Evolutionary conservation across 176 grass and related monocot genomes (phyloP).

Genomic region (Chrysopogon serrulatus): DNA sequence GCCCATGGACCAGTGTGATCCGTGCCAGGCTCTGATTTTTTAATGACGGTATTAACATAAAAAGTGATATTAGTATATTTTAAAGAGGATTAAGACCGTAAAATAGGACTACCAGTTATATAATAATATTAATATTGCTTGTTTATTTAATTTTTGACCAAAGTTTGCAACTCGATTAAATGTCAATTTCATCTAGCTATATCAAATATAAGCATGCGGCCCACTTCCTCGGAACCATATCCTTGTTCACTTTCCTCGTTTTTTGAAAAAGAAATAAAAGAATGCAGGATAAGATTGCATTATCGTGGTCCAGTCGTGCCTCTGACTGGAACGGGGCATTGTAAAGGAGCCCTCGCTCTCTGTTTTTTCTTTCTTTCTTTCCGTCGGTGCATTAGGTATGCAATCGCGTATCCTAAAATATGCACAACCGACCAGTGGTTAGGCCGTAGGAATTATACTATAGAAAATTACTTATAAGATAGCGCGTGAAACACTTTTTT

Average conservation of each 20-base stretch:
- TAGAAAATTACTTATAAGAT: too few relatives aligned
- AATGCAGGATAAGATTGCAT: background rate
- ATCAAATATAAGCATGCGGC: too few relatives aligned
- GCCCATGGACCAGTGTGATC: too few relatives aligned
- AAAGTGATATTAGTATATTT: too few relatives aligned
- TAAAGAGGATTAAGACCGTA: too few relatives aligned
- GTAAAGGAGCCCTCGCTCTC: background rate
- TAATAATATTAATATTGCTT: too few relatives aligned
- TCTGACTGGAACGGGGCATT: background rate
- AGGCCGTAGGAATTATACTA: background rate
- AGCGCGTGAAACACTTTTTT: too few relatives aligned
- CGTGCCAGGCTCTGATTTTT: too few relatives aligned
- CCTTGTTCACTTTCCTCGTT: background rate
- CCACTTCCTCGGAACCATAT: background rate
- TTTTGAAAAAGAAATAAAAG: background rate
- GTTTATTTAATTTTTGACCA: too few relatives aligned
- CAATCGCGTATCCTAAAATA: background rate
- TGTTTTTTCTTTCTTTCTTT: too few relatives aligned
- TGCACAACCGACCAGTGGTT: background rate
- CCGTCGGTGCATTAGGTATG: background rate
- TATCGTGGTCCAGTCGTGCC: background rate
- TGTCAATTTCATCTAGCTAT: background rate
- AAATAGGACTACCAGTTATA: too few relatives aligned
- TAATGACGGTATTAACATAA: too few relatives aligned
- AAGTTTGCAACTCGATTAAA: background rate